phyloP scores from a whole-genome alignment of 495 filamentous ascomycete genomes.

The Astrothelium macrocarpum region DNA sequence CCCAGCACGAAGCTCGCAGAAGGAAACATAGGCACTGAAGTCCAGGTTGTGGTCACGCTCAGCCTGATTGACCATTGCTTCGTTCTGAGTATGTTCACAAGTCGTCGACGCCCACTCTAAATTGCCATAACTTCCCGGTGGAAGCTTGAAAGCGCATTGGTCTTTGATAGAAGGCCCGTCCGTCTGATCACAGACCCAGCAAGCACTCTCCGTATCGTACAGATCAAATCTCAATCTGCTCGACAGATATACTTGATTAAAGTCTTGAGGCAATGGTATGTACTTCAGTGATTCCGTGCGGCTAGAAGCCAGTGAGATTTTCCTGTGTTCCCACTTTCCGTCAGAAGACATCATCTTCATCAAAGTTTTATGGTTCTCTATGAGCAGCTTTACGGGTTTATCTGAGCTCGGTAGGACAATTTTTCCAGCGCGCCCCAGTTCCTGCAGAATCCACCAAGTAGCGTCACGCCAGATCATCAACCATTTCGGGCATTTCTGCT shows the following conservation, averaged over 20 bases:
- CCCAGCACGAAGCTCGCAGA: slow-evolving; percentile 19
- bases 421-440: neutral
- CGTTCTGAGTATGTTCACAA: slow-evolving; percentile 13
- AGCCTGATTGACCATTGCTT: slow-evolving; percentile 18
- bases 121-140: slow-evolving; percentile 2
- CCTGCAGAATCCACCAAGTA: slow-evolving; percentile 25
- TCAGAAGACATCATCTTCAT: slow-evolving; percentile 8
- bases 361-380: slow-evolving; percentile 6
- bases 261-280: neutral
- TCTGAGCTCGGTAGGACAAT: neutral
- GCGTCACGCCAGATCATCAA: slow-evolving; percentile 47
- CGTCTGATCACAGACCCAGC: neutral
- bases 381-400: neutral
- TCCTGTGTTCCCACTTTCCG: slow-evolving; percentile 29
- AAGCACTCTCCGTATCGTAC: slow-evolving; percentile 8
- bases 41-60: slow-evolving; percentile 19
- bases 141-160: slow-evolving; percentile 19
- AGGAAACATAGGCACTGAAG: slow-evolving; percentile 21
- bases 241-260: slow-evolving; percentile 14
- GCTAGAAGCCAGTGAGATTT: slow-evolving; percentile 21
- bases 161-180: slow-evolving; percentile 3
- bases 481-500: slow-evolving; percentile 39
- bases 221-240: slow-evolving; percentile 18
- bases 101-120: slow-evolving; percentile 14
- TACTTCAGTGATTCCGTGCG: neutral